phyloP scores from a whole-genome alignment of 2,329 filamentous ascomycete species.

The Alternaria ventricosa region DNA sequence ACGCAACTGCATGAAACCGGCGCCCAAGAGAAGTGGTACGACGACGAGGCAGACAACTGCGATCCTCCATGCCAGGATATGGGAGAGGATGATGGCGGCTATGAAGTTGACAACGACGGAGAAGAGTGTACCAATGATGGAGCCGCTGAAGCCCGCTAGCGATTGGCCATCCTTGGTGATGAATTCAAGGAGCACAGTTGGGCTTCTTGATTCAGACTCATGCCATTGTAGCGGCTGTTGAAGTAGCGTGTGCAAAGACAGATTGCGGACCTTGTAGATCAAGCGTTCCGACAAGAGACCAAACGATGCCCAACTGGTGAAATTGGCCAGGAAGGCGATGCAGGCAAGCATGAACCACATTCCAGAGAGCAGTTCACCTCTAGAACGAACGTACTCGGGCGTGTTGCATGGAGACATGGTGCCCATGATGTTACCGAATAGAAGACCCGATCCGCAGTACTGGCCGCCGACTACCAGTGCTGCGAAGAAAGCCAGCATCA shows the following conservation, averaged over 20 bases:
- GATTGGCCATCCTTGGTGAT: constrained; percentile 74
- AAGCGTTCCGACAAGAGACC: constrained; percentile 68
- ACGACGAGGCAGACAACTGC: constrained; percentile 73
- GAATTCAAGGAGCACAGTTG: constrained; percentile 67
- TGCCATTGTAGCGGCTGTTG: constrained; percentile 75
- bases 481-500: constrained; percentile 59
- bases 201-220: constrained; percentile 67
- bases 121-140: constrained; percentile 72
- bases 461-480: constrained; percentile 63
- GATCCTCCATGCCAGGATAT: constrained; percentile 78
- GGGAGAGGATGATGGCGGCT: constrained; percentile 70
- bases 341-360: constrained; percentile 68
- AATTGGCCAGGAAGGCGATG: constrained; percentile 67
- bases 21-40: constrained; percentile 71
- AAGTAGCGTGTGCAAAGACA: constrained; percentile 70
- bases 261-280: constrained; percentile 67
- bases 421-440: constrained; percentile 68
- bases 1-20: constrained; percentile 72
- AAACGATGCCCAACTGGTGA: constrained; percentile 65
- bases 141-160: constrained; percentile 72
- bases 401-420: constrained; percentile 62
- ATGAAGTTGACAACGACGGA: constrained; percentile 72
- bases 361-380: constrained; percentile 62
- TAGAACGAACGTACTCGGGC: constrained; percentile 55
- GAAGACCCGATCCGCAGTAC: constrained; percentile 63